Evolutionary conservation across 23 red algal species (phyloP).

Genomic region (Gracilaria domingensis): DNA sequence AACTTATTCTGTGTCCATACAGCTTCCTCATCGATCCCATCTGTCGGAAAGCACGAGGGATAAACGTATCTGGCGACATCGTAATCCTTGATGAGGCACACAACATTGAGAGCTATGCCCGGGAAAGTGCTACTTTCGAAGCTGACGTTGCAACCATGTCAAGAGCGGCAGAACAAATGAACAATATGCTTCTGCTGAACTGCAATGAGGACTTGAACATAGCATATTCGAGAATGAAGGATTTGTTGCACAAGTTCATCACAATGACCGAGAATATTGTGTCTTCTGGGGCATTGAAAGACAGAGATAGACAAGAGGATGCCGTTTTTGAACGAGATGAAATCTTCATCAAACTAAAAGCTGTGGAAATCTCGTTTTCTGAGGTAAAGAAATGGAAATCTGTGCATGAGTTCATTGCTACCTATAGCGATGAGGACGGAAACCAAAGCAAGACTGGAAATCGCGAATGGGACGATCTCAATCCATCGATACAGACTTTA

Average conservation of each 20-base stretch:
- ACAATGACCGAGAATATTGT: slow-evolving; percentile 47
- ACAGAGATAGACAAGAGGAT: slow-evolving; percentile 22
- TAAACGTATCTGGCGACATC: slow-evolving; percentile 74
- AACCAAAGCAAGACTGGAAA: neutral
- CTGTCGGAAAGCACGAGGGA: slow-evolving; percentile 55
- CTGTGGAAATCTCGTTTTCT: neutral
- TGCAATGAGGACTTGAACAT: slow-evolving; percentile 6
- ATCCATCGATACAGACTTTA: neutral
- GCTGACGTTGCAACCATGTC: slow-evolving; percentile 2
- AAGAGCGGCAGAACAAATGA: neutral
- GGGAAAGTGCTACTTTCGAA: slow-evolving; percentile 48
- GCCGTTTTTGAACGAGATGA: slow-evolving; percentile 53
- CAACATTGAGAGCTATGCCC: slow-evolving; percentile 85
- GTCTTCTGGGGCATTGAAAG: neutral
- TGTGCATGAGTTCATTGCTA: slow-evolving; percentile 33
- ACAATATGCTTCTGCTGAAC: slow-evolving; percentile 20
- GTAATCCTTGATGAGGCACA: slow-evolving; percentile 91
- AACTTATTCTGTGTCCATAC: slow-evolving; percentile 91
- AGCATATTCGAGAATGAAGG: slow-evolving; percentile 24
- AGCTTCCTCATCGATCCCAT: slow-evolving; percentile 82
- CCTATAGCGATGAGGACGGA: slow-evolving; percentile 30
- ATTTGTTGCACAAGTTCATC: slow-evolving; percentile 22
- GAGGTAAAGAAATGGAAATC: slow-evolving; percentile 28
- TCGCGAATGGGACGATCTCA: neutral
- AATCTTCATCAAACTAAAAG: slow-evolving; percentile 13